Evolutionary conservation across 805 yeast genomes (phyloP), one percentile per base, ranked within the genome.

Genomic region (Saccharomycopsis fibuligera): DNA sequence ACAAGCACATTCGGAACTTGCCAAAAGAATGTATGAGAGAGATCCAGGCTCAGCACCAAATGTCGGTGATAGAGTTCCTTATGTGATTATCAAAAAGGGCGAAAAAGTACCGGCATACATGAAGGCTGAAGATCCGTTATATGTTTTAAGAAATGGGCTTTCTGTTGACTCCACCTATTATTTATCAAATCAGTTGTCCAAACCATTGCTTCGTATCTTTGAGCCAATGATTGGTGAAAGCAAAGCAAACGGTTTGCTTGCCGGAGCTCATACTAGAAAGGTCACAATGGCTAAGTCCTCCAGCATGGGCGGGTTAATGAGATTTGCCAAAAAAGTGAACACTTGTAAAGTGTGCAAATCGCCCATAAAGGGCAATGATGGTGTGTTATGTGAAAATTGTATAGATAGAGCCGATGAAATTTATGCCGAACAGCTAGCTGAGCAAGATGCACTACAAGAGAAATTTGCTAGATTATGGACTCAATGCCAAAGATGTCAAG

Each of bases 11-110:
- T 95, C 90, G 24, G 97, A 91, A 57, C 74, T 93, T 40, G 96
- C 99, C 0, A 96, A 90, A 59, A 75, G 97, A 58, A 93, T 93
- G 97, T 76, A 81, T 47, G 88, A 89, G 62, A 83, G 99, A 71
- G 99, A 93, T 62, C 84, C 96, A 0, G 99, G 99, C 22, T 84
- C 95, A 5, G 99, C 99, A 1, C 99, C 99, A 3, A 81, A 88
- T 10, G 75, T 93, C 42, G 99, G 99, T 50, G 99, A 93, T 63
- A 86, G 99, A 68, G 98, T 93, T 29, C 98, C 98, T 4, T 93
- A 91, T 62, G 99, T 93, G 31, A 90, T 93, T 51, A 83, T 86
- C 57, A 78, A 79, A 60, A 81, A 91, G 0, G 83, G 87, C 4
- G 82, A 87, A 45, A 86, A 87, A 49, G 79, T 70, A 42, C 90